Evolutionary conservation across 2,329 filamentous ascomycete species (phyloP).

Genomic region (Whalleya microplaca): DNA sequence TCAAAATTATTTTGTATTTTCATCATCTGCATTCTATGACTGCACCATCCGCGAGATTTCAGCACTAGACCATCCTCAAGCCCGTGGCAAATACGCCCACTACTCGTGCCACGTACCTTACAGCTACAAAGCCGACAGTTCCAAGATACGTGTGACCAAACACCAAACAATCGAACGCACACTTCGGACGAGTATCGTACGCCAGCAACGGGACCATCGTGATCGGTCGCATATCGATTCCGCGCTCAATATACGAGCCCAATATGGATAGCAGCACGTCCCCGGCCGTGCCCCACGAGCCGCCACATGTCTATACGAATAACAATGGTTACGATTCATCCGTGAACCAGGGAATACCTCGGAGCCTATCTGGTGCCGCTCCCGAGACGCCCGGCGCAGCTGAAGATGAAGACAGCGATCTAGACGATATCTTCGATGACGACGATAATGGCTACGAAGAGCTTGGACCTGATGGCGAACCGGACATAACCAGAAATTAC

Average conservation of each 20-base stretch:
- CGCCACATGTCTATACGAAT: constrained; percentile 48
- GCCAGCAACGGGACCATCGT: not conserved
- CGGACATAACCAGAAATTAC: constrained; percentile 83
- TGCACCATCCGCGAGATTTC: not conserved
- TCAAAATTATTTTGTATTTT: not conserved
- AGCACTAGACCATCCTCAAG: not conserved
- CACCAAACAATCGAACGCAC: not conserved
- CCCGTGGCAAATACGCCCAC: not conserved
- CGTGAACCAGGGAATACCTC: constrained; percentile 35
- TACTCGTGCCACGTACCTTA: not conserved
- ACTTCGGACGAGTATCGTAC: not conserved
- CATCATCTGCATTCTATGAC: not conserved
- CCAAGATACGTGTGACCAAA: not conserved
- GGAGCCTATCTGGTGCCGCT: constrained; percentile 28
- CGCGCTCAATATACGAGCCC: not conserved
- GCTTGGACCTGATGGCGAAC: constrained; percentile 55
- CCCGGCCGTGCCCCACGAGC: constrained; percentile 48
- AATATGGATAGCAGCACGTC: constrained; percentile 28
- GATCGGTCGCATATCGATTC: not conserved
- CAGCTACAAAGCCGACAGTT: not conserved
- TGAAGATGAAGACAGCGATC: constrained; percentile 39
- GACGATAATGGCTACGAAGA: constrained; percentile 58
- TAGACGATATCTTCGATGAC: constrained; percentile 46
- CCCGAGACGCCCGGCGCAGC: constrained; percentile 28
- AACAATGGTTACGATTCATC: constrained; percentile 49